Base-by-base conservation (phyloP, 73 alveolate genomes). In the Urostyla sp. region DNA sequence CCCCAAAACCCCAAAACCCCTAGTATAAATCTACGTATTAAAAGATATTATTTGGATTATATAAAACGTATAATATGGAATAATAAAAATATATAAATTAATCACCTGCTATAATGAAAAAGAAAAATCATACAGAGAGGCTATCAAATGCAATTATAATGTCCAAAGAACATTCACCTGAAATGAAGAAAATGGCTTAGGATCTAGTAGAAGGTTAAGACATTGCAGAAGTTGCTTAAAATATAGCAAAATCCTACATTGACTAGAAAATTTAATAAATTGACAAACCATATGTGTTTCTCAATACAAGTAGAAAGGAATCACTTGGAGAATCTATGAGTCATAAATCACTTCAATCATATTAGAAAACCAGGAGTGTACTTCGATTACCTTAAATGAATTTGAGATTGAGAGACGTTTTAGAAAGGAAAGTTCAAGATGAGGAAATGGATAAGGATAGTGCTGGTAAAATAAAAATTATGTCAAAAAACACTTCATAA, bases 211-310 rank as follows among this genome's bases (percentile, higher is more conserved):
- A n/a, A n/a, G n/a, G n/a, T n/a, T n/a, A n/a, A 23, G 72, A 55
- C 8, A 55, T 55, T 40, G 49, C 72, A 23, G 72, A 55, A 4
- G 72, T 46, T 13, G 72, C 45, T 3, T 27, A 55, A 26, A 55
- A 23, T 46, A 55, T 55, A 5, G 72, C 72, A 4, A 55, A 55
- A 27, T 4, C 15, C 7, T 55, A 55, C 46, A 55, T 55, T 40
- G 72, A 55, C n/a, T n/a, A n/a, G n/a, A n/a, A n/a, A n/a, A n/a
- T n/a, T n/a, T n/a, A n/a, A n/a, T n/a, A n/a, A n/a, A n/a, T n/a
- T n/a, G n/a, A n/a, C n/a, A 21, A 20, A 20, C 8, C 40, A 55
- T 13, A 55, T 55, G 8, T 7, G n/a, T 5, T 6, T 28, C 8
- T 5, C 11, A 10, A 7, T n/a, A 11, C 10, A 50, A 50, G 28